Percentiles rank a stretch among this genome's conserved stretches.
Evolutionary conservation across 1,139 yeast species (phyloP).

Genomic region (Diutina siamensis): DNA sequence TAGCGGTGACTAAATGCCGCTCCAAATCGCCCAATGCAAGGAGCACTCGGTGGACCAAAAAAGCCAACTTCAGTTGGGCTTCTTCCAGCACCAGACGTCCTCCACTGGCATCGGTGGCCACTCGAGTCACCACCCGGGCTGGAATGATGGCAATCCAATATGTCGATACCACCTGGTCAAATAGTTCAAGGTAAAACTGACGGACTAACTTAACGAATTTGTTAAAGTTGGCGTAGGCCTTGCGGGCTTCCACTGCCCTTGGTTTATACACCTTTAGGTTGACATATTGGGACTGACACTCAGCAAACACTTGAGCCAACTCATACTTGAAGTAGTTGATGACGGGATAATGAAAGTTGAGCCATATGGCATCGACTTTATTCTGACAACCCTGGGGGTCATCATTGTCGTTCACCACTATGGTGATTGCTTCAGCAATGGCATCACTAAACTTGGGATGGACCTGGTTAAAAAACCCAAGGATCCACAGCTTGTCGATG

Average conservation of each 20-base stretch:
- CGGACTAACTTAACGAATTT: conserved; percentile 36
- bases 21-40: conserved; percentile 49
- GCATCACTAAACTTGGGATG: conserved; percentile 21
- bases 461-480: conserved; percentile 32
- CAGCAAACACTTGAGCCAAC: conserved; percentile 21
- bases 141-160: background rate
- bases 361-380: conserved; percentile 33
- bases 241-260: conserved; percentile 44
- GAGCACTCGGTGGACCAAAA: conserved; percentile 30
- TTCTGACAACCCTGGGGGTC: too few species aligned
- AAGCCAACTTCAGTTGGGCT: background rate
- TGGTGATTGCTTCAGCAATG: conserved; percentile 14
- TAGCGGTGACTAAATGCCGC: conserved; percentile 41
- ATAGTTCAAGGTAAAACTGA: conserved; percentile 32
- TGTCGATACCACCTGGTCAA: conserved; percentile 25
- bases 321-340: conserved; percentile 40
- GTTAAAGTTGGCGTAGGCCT: conserved; percentile 37
- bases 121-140: background rate
- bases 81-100: background rate
- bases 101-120: background rate
- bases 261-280: conserved; percentile 13
- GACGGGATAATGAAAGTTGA: conserved; percentile 51
- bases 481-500: conserved; percentile 32
- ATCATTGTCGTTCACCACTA: conserved; percentile 8
- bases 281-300: conserved; percentile 10